Base-by-base conservation (phyloP, 176 grass and related monocot species). In the Bonia amplexicaulis region DNA sequence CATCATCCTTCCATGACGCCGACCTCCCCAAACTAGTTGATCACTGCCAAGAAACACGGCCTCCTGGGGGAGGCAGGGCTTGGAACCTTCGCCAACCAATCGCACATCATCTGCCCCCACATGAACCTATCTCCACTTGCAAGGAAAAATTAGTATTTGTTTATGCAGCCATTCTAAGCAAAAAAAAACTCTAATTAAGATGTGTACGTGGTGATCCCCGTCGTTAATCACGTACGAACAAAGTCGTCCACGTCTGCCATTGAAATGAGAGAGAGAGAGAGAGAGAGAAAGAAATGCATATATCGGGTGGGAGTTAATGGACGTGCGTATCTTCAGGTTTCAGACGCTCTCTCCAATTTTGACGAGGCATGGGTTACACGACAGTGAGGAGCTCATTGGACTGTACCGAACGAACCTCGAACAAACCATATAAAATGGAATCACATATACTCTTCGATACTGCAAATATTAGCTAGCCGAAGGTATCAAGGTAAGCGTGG, bases 81-180 rank as follows among this genome's bases (percentile, higher is more conserved):
- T 74, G 82, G 87, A 80, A 74, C 87, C 75, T 74, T 89, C 75
- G 58, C 6, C 2, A 74, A 46, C 57, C 59, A 6, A n/a, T 82
- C 69, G 8, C 60, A 6, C 53, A 73, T 65, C 87, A 29, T 33
- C 59, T 74, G 69, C 51, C 69, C 87, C 69, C 82, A 60, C 40
- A 80, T 85, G 51, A 67, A 33, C 82, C 87, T 80, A 0, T 9
- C 60, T 16, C 87, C 80, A 80, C 87, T 85, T 89, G 76, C 61
- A 48, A 17, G 47, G 2, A 45, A 72, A 29, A 65, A 11, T 5
- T 63, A 6, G 1, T 35, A 35, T n/a, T 55, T 53, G 46, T 73
- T 80, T 71, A 85, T 31, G 54, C 29, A 23, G 15, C 17, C 23
- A 27, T 19, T 12, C 0, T 14, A 3, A 3, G 22, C 2, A 11